These are phyloP conservation scores for Rhynchospora breviuscula DNA, from an alignment of 176 grass and related monocot species.

Conservation along the genomic window DNA sequence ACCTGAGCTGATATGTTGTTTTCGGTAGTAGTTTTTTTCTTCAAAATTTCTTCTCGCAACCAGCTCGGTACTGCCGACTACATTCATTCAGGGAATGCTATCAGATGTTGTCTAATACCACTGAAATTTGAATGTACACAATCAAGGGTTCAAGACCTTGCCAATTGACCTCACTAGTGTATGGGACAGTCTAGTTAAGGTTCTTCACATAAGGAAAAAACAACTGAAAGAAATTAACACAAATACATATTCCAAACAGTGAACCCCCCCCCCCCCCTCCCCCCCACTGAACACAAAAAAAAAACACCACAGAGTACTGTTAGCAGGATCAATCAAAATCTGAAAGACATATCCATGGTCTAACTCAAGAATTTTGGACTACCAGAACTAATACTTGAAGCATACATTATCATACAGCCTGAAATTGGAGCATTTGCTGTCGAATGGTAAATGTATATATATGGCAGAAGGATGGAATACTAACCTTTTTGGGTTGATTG, in stretches of 20 bases:
- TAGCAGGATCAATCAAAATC: not conserved
- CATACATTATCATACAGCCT: not conserved
- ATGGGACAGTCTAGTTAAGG: not conserved
- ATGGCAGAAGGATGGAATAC: not conserved
- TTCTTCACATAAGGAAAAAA: not conserved
- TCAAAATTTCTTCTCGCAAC: constrained; percentile 96
- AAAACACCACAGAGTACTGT: not conserved
- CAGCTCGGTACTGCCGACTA: constrained; percentile 91
- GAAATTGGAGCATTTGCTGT: not conserved
- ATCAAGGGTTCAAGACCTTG: not conserved
- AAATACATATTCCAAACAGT: not conserved
- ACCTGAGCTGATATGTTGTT: constrained; percentile 33
- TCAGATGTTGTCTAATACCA: constrained; percentile 11
- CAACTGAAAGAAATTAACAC: constrained; percentile 13
- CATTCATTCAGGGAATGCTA: constrained; percentile 26
- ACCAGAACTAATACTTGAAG: not conserved
- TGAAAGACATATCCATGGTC: not conserved
- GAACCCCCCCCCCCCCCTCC: not conserved
- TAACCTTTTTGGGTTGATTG: constrained; percentile 83
- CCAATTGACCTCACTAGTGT: not conserved
- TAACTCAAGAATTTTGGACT: not conserved
- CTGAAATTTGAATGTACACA: not conserved
- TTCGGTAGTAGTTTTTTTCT: constrained; percentile 55
- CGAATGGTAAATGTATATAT: not conserved
- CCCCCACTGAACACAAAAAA: no score